These are phyloP conservation scores for Acacia crassicarpa DNA, from an alignment of 306 rosid genomes.

Conservation along the genomic window DNA sequence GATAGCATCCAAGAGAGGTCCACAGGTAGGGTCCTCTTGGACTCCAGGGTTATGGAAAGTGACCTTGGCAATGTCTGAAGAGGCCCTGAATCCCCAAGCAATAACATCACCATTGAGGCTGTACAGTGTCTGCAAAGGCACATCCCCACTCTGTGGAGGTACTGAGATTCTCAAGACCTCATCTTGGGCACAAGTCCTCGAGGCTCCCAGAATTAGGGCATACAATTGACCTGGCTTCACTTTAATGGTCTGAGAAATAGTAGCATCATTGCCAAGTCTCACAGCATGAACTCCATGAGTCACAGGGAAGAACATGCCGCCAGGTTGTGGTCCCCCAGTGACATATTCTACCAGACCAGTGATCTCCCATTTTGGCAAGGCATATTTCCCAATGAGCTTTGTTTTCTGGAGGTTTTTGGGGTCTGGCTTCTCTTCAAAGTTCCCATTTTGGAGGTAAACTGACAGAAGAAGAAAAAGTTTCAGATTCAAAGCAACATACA, in stretches of 20 bases:
- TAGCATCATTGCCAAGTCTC: slow-evolving; percentile 91
- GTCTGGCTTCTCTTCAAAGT: slow-evolving; percentile 79
- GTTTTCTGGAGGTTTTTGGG: slow-evolving; percentile 58
- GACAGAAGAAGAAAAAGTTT: not conserved
- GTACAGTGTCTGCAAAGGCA: slow-evolving; percentile 87
- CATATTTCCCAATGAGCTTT: slow-evolving; percentile 60
- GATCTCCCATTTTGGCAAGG: slow-evolving; percentile 87
- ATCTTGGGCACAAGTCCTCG: slow-evolving; percentile 97
- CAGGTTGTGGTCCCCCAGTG: slow-evolving; percentile 88
- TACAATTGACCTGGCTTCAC: slow-evolving; percentile 64
- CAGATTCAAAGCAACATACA: slow-evolving; percentile 1
- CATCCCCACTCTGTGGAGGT: slow-evolving; percentile 73
- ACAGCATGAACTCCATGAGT: slow-evolving; percentile 90
- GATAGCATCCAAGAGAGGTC: slow-evolving; percentile 92
- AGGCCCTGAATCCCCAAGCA: slow-evolving; percentile 77
- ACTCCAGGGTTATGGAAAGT: slow-evolving; percentile 89
- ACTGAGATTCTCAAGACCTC: slow-evolving; percentile 81
- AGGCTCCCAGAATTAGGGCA: slow-evolving; percentile 86
- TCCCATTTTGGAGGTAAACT: slow-evolving; percentile 82
- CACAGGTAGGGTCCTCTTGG: slow-evolving; percentile 91
- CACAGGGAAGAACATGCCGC: slow-evolving; percentile 86
- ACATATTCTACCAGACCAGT: slow-evolving; percentile 88
- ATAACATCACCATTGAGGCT: slow-evolving; percentile 79
- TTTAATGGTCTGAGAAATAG: slow-evolving; percentile 75
- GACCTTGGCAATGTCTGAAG: slow-evolving; percentile 46